Evolutionary conservation across 75 land plant species (phyloP).

Genomic region (Isoetes taiwanensis): DNA sequence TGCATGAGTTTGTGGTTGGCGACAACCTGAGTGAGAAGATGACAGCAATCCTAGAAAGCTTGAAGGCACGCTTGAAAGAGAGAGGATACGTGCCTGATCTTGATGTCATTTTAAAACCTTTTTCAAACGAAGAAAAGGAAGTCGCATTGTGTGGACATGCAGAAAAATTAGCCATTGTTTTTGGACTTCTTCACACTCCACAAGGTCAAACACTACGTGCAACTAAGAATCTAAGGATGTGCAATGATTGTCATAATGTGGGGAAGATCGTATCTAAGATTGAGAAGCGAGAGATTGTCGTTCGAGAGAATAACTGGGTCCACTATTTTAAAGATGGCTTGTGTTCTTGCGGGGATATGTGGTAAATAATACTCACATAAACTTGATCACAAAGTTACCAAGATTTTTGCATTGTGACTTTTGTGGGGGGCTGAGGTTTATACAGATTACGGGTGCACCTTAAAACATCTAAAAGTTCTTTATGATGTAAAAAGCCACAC

Average conservation of each 20-base stretch:
- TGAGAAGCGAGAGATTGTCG: conserved; percentile 23
- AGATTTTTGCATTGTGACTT: too few species aligned
- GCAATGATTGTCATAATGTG: conserved; percentile 40
- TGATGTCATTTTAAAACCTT: not conserved
- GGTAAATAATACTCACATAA: too few species aligned
- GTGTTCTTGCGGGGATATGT: conserved; percentile 44
- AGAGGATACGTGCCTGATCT: not conserved
- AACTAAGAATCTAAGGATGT: conserved; percentile 30
- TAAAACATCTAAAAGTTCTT: too few species aligned
- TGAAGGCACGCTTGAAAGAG: conserved; percentile 19
- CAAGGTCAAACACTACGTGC: conserved; percentile 23
- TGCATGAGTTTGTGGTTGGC: conserved; percentile 34
- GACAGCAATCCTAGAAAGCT: conserved; percentile 10
- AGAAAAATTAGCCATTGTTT: conserved; percentile 28
- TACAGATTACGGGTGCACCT: too few species aligned
- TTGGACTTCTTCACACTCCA: conserved; percentile 17
- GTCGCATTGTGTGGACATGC: conserved; percentile 24
- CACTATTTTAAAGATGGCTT: conserved; percentile 35
- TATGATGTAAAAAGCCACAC: too few species aligned
- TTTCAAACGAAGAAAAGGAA: conserved; percentile 17
- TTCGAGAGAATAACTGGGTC: conserved; percentile 34
- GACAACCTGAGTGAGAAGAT: conserved; percentile 29
- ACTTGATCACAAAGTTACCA: too few species aligned
- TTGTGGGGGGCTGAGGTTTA: too few species aligned
- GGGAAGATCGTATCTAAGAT: conserved; percentile 34